phyloP scores from a whole-genome alignment of 192 early-diverging fungal genomes.

The Coemansia erecta region DNA sequence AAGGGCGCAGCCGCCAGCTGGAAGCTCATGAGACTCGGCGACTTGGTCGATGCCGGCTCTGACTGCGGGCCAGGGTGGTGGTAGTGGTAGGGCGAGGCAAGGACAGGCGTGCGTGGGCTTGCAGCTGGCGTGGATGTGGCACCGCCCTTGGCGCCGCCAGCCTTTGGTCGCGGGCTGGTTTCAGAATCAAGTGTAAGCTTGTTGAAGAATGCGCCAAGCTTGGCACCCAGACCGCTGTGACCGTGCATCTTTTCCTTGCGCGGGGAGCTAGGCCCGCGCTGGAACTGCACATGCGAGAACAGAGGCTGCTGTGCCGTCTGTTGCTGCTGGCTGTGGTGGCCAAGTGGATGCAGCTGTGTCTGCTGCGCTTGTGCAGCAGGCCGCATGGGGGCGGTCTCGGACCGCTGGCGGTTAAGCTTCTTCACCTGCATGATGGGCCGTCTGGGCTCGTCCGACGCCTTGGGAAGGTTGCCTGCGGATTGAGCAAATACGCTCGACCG shows the following conservation, averaged over 20 bases:
- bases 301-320: slow-evolving; percentile 4
- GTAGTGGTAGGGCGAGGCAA: neutral
- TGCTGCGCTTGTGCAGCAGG: slow-evolving; percentile 5
- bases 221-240: slow-evolving; percentile 44
- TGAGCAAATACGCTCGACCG: slow-evolving; percentile 7
- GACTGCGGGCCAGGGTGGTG: neutral
- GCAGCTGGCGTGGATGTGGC: slow-evolving; percentile 11
- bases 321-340: slow-evolving; percentile 15
- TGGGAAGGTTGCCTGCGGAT: slow-evolving; percentile 11
- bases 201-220: slow-evolving; percentile 50
- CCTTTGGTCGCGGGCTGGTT: slow-evolving; percentile 25
- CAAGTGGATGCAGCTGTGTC: slow-evolving; percentile 6
- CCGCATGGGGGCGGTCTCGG: slow-evolving; percentile 47
- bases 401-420: slow-evolving; percentile 46
- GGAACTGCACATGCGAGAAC: slow-evolving; percentile 13
- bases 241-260: slow-evolving; percentile 34
- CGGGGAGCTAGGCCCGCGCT: slow-evolving; percentile 24
- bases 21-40: slow-evolving; percentile 17
- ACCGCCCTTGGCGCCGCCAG: slow-evolving; percentile 8
- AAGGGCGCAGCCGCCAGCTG: slow-evolving; percentile 3
- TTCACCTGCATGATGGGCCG: slow-evolving; percentile 18
- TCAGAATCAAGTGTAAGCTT: slow-evolving; percentile 50
- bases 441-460: slow-evolving; percentile 12
- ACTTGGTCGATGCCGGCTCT: slow-evolving; percentile 14
- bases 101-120: slow-evolving; percentile 17